Evolutionary conservation across 139 green algal species (phyloP).

Genomic region (Chlamydomonas sp.): DNA sequence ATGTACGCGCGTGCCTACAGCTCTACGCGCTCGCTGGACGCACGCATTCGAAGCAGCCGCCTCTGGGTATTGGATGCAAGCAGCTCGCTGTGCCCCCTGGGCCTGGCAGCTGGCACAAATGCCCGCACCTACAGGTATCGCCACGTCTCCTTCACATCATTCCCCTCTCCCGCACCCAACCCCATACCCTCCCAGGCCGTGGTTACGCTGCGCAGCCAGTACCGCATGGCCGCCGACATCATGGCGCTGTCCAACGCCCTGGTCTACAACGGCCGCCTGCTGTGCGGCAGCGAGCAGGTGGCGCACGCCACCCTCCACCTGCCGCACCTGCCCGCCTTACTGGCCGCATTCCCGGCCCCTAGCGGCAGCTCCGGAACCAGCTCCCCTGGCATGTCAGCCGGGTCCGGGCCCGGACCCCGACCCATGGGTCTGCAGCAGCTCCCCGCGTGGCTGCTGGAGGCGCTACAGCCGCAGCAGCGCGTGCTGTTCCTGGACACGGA

Average conservation of each 20-base stretch:
- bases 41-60: no score
- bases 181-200: conserved; percentile 50
- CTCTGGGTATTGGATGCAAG: no score
- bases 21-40: no score
- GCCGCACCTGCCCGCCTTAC: conserved; percentile 44
- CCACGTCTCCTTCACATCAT: neutral
- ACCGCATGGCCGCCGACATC: conserved; percentile 93
- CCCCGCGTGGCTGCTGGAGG: conserved; percentile 45
- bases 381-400: neutral
- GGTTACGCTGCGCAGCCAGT: conserved; percentile 82
- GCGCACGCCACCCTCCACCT: conserved; percentile 61
- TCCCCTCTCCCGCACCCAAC: neutral
- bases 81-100: no score
- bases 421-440: neutral
- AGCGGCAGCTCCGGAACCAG: neutral
- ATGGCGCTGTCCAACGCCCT: conserved; percentile 88
- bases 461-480: conserved; percentile 63
- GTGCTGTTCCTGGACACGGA: conserved; percentile 91
- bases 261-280: conserved; percentile 84
- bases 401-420: neutral
- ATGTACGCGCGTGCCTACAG: no score
- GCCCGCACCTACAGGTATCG: no score
- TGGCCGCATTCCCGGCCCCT: neutral
- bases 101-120: no score
- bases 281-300: conserved; percentile 69